phyloP scores from a whole-genome alignment of 345 rosid species.

The Bruguiera sexangula region DNA sequence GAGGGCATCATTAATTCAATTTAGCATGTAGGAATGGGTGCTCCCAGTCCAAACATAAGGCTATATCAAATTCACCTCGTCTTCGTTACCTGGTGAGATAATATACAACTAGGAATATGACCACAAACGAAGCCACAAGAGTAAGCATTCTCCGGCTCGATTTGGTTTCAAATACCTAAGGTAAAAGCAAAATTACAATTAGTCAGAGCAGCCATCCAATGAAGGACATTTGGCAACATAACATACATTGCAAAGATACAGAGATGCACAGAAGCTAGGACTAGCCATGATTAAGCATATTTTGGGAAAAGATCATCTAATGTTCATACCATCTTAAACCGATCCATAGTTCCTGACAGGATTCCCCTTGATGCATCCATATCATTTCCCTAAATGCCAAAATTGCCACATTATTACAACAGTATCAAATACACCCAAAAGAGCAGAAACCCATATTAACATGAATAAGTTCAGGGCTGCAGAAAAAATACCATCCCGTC shows the following conservation, averaged over 20 bases:
- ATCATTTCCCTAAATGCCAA: conserved; percentile 65
- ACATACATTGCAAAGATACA: too few relatives aligned
- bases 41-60: conserved; percentile 19
- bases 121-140: conserved; percentile 83
- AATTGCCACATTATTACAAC: conserved; percentile 10
- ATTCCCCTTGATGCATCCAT: conserved; percentile 93
- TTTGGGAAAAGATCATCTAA: neutral
- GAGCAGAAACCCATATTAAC: neutral
- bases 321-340: conserved; percentile 70
- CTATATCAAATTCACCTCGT: conserved; percentile 9
- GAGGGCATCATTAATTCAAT: conserved; percentile 19
- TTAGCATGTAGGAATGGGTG: conserved; percentile 11
- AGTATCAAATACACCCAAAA: conserved; percentile 6
- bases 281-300: too few relatives aligned
- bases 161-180: conserved; percentile 85
- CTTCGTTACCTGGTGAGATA: conserved; percentile 64
- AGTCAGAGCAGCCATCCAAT: conserved; percentile 2
- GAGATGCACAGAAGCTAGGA: too few relatives aligned
- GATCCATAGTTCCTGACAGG: conserved; percentile 95
- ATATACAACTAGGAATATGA: conserved; percentile 76
- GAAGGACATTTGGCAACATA: neutral
- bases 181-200: conserved; percentile 12
- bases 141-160: conserved; percentile 87
- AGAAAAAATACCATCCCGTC: conserved; percentile 66
- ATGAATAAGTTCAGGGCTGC: neutral